These are phyloP conservation scores for Cinnamomum micranthum DNA, from an alignment of 164 flowering plant species.

Conservation along the genomic window DNA sequence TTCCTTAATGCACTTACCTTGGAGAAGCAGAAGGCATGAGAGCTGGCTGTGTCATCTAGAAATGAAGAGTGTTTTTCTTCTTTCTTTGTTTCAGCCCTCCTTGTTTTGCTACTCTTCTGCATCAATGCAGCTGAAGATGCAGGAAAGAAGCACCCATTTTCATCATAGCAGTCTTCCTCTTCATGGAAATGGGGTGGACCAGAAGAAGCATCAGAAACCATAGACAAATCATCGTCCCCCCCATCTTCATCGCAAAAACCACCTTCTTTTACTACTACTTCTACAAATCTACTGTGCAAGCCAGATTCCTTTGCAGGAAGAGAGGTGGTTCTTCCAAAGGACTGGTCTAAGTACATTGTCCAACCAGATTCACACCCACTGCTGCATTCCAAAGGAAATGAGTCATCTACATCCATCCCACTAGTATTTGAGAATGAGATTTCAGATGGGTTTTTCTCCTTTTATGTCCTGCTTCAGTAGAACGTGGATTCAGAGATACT, in stretches of 20 bases:
- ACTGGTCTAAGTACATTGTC: slow-evolving; percentile 72
- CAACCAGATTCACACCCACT: slow-evolving; percentile 93
- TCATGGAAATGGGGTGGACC: slow-evolving; percentile 69
- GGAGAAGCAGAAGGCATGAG: slow-evolving; percentile 43
- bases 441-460: neutral
- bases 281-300: neutral
- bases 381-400: slow-evolving; percentile 39
- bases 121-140: slow-evolving; percentile 23
- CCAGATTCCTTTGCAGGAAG: slow-evolving; percentile 7
- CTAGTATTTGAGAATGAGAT: slow-evolving; percentile 7
- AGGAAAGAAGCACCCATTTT: slow-evolving; percentile 25
- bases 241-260: neutral
- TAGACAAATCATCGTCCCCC: slow-evolving; percentile 61
- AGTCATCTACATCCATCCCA: slow-evolving; percentile 29
- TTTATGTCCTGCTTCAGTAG: neutral
- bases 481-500: too few relatives aligned
- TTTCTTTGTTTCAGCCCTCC: slow-evolving; percentile 23
- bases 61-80: slow-evolving; percentile 28
- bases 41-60: slow-evolving; percentile 87
- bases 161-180: slow-evolving; percentile 35
- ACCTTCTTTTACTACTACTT: neutral
- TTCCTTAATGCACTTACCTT: slow-evolving; percentile 35
- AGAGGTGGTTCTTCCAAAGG: slow-evolving; percentile 18
- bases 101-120: slow-evolving; percentile 29
- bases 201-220: slow-evolving; percentile 96